phyloP scores from a whole-genome alignment of 495 filamentous ascomycete genomes.

The Aspergillus bridgeri region DNA sequence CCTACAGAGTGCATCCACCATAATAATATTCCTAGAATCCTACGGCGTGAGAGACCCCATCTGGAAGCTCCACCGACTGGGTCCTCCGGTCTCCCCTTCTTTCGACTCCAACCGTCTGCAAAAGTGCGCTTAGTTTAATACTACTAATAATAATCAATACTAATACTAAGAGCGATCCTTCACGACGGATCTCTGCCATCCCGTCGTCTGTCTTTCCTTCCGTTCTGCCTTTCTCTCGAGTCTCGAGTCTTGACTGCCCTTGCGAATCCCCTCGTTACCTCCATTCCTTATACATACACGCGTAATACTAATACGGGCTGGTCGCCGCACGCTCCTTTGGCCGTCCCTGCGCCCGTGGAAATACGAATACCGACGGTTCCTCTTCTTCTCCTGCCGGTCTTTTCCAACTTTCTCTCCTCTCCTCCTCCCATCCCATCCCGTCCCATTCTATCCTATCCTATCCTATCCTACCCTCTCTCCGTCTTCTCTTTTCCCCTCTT shows the following conservation, averaged over 20 bases:
- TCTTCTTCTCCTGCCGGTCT: background rate
- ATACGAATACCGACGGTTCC: background rate
- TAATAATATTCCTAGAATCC: too few relatives aligned
- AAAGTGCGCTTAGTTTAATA: too few relatives aligned
- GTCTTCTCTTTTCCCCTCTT: background rate
- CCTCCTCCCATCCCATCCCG: background rate
- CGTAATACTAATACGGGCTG: background rate
- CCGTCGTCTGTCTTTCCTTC: background rate
- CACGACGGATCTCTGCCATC: too few relatives aligned
- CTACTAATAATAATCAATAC: too few relatives aligned
- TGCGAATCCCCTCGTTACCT: background rate
- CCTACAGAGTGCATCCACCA: too few relatives aligned
- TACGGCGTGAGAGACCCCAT: too few relatives aligned
- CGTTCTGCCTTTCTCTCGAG: background rate
- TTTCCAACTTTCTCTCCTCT: constrained; percentile 4
- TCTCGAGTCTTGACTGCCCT: background rate
- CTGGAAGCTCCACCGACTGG: background rate
- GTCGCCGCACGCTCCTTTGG: too few relatives aligned
- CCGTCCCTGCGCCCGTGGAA: background rate
- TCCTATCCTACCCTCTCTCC: constrained; percentile 4
- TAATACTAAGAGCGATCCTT: too few relatives aligned
- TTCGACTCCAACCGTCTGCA: background rate
- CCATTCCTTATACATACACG: background rate
- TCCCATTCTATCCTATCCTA: background rate
- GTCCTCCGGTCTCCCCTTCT: background rate